Percentiles rank a stretch among this genome's conserved stretches.
phyloP scores from a whole-genome alignment of 257 asterid genomes.

The Cruciata laevipes region DNA sequence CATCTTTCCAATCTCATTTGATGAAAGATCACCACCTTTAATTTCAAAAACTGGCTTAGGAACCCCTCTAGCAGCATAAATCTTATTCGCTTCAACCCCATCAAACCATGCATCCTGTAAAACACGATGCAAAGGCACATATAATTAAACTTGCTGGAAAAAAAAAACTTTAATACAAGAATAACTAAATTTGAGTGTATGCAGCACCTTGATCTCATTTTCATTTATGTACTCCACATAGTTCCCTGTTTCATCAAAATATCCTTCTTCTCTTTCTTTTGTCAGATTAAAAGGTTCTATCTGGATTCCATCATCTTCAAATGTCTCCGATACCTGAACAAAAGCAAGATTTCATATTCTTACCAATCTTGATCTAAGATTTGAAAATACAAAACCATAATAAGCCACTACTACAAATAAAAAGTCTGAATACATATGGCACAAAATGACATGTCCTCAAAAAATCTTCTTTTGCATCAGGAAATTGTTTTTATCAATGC shows the following conservation, averaged over 20 bases:
- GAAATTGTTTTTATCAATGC: not conserved
- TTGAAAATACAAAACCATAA: conserved; percentile 1
- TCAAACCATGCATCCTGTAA: conserved; percentile 99
- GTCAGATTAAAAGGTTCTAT: conserved; percentile 83
- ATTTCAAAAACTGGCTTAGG: conserved; percentile 31
- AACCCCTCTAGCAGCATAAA: conserved; percentile 31
- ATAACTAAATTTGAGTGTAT: conserved; percentile 16
- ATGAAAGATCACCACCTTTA: conserved; percentile 54
- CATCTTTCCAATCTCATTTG: conserved; percentile 68
- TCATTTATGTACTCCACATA: conserved; percentile 65
- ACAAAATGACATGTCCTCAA: not conserved
- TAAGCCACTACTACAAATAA: not conserved
- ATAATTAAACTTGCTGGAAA: not conserved
- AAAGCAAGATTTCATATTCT: conserved; percentile 16
- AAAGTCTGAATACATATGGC: not conserved
- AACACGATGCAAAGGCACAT: conserved; percentile 3
- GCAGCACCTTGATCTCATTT: conserved; percentile 65
- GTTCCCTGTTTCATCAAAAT: conserved; percentile 84
- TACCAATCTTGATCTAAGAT: conserved; percentile 8
- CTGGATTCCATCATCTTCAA: conserved; percentile 63
- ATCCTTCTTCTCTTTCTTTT: conserved; percentile 93
- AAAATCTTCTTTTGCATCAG: not conserved
- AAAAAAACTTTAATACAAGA: not conserved
- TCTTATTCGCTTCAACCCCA: conserved; percentile 48
- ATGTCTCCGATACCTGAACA: conserved; percentile 67